Evolutionary conservation across 2,329 filamentous ascomycete genomes (phyloP), one percentile per base, ranked within the genome.

Genomic region (Talaromyces funiculosus): DNA sequence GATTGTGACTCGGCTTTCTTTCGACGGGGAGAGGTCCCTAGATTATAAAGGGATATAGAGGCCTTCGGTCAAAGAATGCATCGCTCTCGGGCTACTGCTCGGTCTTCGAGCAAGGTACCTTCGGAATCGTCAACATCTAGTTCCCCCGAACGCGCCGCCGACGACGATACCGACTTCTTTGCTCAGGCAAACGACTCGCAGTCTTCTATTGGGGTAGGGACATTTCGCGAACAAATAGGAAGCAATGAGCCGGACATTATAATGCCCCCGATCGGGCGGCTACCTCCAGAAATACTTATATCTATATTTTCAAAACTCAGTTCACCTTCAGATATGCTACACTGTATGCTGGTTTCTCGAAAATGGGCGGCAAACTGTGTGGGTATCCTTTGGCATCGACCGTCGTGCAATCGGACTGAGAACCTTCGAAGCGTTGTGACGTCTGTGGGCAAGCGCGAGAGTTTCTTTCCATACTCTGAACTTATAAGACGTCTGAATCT

Each of bases 251-350:
- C 61, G 29, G 69, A 73, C 43, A 59, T 70, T 38, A 64, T 69
- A 26, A 65, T 78, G 9, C 76, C 78, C 57, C 91, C 92, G 53
- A 87, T 97, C 62, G 88, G 89, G 67, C 86, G 89, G 61, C 82
- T 99, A 37, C 94, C 94, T 40, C 93, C 92, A 73, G 94, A 99
- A 80, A 89, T 99, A 63, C 86, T 97, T 72, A 97, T 99, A 70
- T 85, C 87, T 75, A 88, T 97, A 69, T 97, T 99, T 76, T 82
- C 90, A 37, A 94, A 92, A 74, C 84, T 99, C 61, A 87, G 82
- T 68, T 85, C 84, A 12, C 84, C 92, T 2, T 78, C 81, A 47
- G 93, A 99, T 70, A 83, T 97, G 67, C 84, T 91, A 66, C 88
- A 87, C 75, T 95, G 90, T 76, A 92, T 97, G 90, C 81, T 94